Conservation (phyloP, 768 basidiomycete genomes). For the Lactarius hengduanensis region DNA sequence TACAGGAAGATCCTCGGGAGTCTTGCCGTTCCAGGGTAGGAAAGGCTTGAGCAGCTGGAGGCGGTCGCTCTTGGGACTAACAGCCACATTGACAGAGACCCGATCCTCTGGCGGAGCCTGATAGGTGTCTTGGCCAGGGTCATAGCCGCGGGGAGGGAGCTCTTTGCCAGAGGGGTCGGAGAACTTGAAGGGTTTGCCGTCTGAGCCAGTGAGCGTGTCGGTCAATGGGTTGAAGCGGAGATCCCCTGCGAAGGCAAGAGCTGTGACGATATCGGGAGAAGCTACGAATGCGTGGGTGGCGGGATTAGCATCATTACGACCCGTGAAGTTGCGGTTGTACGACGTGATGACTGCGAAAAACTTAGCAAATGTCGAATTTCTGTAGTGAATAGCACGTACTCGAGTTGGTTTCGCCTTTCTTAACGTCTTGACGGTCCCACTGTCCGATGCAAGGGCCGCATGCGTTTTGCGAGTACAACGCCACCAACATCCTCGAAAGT, state of each 20-base stretch:
- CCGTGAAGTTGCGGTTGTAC: slow-evolving; percentile 99
- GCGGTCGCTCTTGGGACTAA: slow-evolving; percentile 82
- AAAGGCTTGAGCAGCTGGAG: slow-evolving; percentile 91
- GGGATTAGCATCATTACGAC: slow-evolving; percentile 99
- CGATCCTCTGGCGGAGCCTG: slow-evolving; percentile 90
- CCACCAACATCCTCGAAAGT: slow-evolving; percentile 88
- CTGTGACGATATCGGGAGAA: slow-evolving; percentile 93
- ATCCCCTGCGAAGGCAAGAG: slow-evolving; percentile 91
- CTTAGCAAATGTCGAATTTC: background rate
- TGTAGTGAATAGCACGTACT: slow-evolving; percentile 50
- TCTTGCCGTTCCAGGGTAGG: slow-evolving; percentile 90
- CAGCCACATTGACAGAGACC: slow-evolving; percentile 78
- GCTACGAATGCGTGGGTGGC: slow-evolving; percentile 97
- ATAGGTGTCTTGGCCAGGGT: slow-evolving; percentile 97
- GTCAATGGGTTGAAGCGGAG: slow-evolving; percentile 97
- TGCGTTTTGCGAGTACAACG: slow-evolving; percentile 93
- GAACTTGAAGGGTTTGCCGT: slow-evolving; percentile 98
- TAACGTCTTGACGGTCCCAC: slow-evolving; percentile 96
- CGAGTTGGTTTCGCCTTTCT: slow-evolving; percentile 96
- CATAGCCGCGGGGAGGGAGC: slow-evolving; percentile 93
- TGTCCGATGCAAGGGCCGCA: slow-evolving; percentile 99
- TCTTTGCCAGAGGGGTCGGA: slow-evolving; percentile 87
- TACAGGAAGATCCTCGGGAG: slow-evolving; percentile 82
- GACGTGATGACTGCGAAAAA: slow-evolving; percentile 81
- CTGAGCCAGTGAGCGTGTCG: slow-evolving; percentile 80